These are phyloP conservation scores for Fusarium sororula DNA, from an alignment of 2,329 filamentous ascomycete genomes.

Conservation along the genomic window DNA sequence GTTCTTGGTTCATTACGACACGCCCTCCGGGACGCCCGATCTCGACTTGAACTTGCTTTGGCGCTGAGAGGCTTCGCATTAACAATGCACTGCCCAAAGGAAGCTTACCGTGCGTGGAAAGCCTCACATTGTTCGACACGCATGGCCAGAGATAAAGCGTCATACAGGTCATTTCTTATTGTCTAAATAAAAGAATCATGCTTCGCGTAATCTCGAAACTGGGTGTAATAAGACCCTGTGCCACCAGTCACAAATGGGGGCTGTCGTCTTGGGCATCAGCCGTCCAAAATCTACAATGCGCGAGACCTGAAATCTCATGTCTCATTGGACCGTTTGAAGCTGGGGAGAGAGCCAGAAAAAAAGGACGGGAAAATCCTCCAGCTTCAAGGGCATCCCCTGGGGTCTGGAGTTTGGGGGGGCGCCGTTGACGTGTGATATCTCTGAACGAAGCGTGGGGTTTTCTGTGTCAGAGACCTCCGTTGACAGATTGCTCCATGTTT, in stretches of 20 bases:
- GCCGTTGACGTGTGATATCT: conserved; percentile 38
- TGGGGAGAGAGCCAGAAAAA: conserved; percentile 11
- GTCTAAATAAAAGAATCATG: neutral
- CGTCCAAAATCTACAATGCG: neutral
- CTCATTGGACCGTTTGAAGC: conserved; percentile 16
- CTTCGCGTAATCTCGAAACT: neutral
- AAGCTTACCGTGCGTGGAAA: conserved; percentile 4
- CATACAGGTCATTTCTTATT: neutral
- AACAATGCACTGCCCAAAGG: neutral
- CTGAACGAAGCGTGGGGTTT: conserved; percentile 29
- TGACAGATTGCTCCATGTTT: conserved; percentile 5
- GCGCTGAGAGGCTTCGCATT: conserved; percentile 8
- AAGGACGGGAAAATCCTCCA: neutral
- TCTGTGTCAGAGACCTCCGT: conserved; percentile 5
- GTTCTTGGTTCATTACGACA: neutral
- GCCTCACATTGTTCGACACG: neutral
- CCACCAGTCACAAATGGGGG: conserved; percentile 6
- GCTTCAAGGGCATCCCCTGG: neutral
- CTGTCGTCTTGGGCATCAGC: conserved; percentile 18
- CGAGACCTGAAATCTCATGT: neutral
- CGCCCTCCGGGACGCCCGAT: conserved; percentile 5
- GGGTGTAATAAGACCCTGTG: neutral
- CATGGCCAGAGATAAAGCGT: conserved; percentile 1
- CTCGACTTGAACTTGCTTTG: neutral
- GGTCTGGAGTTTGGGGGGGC: conserved; percentile 10